Base-by-base conservation (phyloP, 2,329 filamentous ascomycete genomes). In the Pseudogymnoascus sp. region DNA sequence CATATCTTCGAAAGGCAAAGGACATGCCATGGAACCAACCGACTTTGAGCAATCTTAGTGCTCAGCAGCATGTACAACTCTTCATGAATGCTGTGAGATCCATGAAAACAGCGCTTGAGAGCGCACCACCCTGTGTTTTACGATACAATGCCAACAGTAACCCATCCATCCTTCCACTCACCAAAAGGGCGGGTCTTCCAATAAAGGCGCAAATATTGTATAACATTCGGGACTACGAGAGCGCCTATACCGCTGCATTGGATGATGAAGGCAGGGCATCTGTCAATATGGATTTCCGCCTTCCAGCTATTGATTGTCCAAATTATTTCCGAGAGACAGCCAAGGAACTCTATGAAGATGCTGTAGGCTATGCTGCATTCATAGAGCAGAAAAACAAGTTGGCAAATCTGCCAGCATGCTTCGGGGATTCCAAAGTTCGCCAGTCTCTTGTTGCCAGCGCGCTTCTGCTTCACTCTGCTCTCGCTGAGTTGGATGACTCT, bases 141-240 rank as follows among this genome's bases (percentile, higher is more conserved):
- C 49, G 16, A 11, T 31, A 4, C 21, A 56, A 56, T 21, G 49
- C 28, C 28, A 56, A 36, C 28, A 56, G 2, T 14, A 56, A 56
- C 28, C n/a, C 12, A 34, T 34, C 7, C 28, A 34, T 56, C 34
- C 4, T 56, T n/a, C 49, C 49, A 36, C 5, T 16, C 5, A 56
- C 49, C 28, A 56, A 56, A 56, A 56, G 49, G 16, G 49, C 28
- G n/a, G 49, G 49, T 36, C 28, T 56, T 56, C 49, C 49, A 34
- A 56, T 56, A 34, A 34, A 56, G 49, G 49, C 49, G 16, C 49
- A 21, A 8, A 7, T 56, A 36, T 36, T 12, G 3, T 21, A 56
- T 12, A 34, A 18, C 5, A 56, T 56, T 56, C 49, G 28, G 9
- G 49, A 56, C 28, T 56, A 56, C 8, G 49, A 56, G n/a, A 16